These are phyloP conservation scores for Hyphopichia wangnamkhiaoensis DNA, from an alignment of 1,139 yeast species.

Conservation along the genomic window DNA sequence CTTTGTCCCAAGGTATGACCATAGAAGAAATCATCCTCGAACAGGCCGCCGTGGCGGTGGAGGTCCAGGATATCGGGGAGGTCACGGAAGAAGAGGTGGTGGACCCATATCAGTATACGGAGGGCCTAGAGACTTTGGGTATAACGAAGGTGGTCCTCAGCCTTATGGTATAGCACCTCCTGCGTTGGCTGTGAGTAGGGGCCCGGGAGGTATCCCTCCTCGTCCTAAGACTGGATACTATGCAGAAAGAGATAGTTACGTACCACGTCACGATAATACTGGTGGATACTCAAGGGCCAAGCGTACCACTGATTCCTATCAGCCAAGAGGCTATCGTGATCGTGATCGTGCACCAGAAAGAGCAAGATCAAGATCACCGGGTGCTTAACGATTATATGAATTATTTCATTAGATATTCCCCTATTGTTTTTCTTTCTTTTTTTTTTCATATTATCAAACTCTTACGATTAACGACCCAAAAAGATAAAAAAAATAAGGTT, in stretches of 20 bases:
- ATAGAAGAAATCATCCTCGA: conserved; percentile 10
- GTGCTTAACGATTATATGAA: background rate
- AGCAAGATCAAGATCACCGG: conserved; percentile 17
- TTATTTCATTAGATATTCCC: no score
- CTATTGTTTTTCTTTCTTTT: no score
- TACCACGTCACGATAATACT: conserved; percentile 15
- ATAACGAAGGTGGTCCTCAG: background rate
- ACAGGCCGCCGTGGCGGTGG: conserved; percentile 7
- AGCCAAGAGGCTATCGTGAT: conserved; percentile 13
- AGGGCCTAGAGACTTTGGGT: conserved; percentile 11
- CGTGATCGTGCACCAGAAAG: conserved; percentile 13
- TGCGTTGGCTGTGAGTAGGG: conserved; percentile 5
- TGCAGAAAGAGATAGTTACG: conserved; percentile 16
- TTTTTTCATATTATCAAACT: no score
- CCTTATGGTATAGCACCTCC: conserved; percentile 8
- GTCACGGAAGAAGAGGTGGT: conserved; percentile 6
- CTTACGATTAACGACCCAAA: no score
- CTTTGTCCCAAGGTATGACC: conserved; percentile 23
- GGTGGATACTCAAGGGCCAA: conserved; percentile 7
- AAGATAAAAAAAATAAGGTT: no score
- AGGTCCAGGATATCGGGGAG: conserved; percentile 7
- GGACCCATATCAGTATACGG: conserved; percentile 3
- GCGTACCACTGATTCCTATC: conserved; percentile 20
- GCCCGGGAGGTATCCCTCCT: conserved; percentile 7
- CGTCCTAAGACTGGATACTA: conserved; percentile 1